Conservation (phyloP, 1,284 basidiomycete genomes). For the Ceratobasidium sp. region DNA sequence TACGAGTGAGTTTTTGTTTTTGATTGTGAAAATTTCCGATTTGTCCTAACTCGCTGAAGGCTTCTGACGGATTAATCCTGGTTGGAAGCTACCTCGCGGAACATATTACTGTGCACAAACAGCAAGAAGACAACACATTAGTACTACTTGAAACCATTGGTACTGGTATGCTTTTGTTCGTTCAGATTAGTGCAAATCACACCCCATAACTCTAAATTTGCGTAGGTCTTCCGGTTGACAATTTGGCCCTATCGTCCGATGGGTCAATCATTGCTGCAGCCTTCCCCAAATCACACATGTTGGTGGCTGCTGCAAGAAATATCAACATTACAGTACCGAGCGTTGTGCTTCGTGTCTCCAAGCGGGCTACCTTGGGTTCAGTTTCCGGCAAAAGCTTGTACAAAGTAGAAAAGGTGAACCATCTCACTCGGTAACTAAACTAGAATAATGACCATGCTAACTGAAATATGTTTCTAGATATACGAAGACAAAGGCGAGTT, state of each 20-base stretch:
- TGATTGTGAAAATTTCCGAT: not conserved
- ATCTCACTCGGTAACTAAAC: not conserved
- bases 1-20: conserved; percentile 50
- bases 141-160: conserved; percentile 60
- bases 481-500: conserved; percentile 31
- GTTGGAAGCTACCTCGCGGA: conserved; percentile 60
- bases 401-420: conserved; percentile 64
- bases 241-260: conserved; percentile 33
- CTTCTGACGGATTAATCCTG: conserved; percentile 65
- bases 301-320: not conserved
- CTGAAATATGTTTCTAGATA: not conserved
- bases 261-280: conserved; percentile 29
- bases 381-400: conserved; percentile 70
- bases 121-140: conserved; percentile 66
- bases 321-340: conserved; percentile 55
- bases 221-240: conserved; percentile 30
- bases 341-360: conserved; percentile 62
- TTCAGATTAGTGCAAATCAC: not conserved
- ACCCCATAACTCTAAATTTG: not conserved
- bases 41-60: conserved; percentile 45
- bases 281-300: conserved; percentile 17
- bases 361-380: conserved; percentile 61
- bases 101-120: conserved; percentile 65
- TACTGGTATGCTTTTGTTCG: conserved; percentile 54
- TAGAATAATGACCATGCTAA: not conserved